These are phyloP conservation scores for Aspergillus funiculosus DNA, from an alignment of 495 filamentous ascomycete genomes.

Conservation along the genomic window DNA sequence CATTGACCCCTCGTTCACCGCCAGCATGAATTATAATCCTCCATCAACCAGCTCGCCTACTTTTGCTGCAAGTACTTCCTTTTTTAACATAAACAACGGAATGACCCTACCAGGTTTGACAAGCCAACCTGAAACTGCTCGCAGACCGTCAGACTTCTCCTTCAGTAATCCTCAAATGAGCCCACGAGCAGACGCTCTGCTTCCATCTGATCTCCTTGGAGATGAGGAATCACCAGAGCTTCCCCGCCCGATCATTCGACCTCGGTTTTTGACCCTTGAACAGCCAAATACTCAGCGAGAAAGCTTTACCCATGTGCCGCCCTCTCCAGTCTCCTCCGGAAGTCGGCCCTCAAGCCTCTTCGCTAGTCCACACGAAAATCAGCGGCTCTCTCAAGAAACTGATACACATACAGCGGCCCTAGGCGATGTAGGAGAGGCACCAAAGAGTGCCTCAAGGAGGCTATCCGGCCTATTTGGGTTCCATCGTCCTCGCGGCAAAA, in stretches of 20 bases:
- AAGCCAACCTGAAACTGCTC: slow-evolving; percentile 37
- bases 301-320: slow-evolving; percentile 47
- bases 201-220: slow-evolving; percentile 75
- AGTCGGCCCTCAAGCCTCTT: slow-evolving; percentile 58
- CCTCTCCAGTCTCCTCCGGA: slow-evolving; percentile 65
- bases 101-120: slow-evolving; percentile 39
- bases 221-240: slow-evolving; percentile 63
- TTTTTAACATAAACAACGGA: slow-evolving; percentile 58
- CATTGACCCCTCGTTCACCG: slow-evolving; percentile 34
- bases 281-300: slow-evolving; percentile 31
- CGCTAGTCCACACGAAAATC: slow-evolving; percentile 60
- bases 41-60: slow-evolving; percentile 45
- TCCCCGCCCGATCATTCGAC: slow-evolving; percentile 37
- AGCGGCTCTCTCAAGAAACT: slow-evolving; percentile 45
- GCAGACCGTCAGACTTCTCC: slow-evolving; percentile 41
- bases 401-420: slow-evolving; percentile 31
- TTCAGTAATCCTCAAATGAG: slow-evolving; percentile 68
- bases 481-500: slow-evolving; percentile 66
- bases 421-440: slow-evolving; percentile 37
- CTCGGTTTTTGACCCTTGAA: slow-evolving; percentile 36
- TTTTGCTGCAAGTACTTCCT: slow-evolving; percentile 43
- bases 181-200: slow-evolving; percentile 68
- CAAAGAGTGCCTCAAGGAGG: slow-evolving; percentile 47
- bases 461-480: slow-evolving; percentile 61
- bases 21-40: slow-evolving; percentile 38